Conservation (phyloP, 768 basidiomycete species). For the Lyophyllum atratum region DNA sequence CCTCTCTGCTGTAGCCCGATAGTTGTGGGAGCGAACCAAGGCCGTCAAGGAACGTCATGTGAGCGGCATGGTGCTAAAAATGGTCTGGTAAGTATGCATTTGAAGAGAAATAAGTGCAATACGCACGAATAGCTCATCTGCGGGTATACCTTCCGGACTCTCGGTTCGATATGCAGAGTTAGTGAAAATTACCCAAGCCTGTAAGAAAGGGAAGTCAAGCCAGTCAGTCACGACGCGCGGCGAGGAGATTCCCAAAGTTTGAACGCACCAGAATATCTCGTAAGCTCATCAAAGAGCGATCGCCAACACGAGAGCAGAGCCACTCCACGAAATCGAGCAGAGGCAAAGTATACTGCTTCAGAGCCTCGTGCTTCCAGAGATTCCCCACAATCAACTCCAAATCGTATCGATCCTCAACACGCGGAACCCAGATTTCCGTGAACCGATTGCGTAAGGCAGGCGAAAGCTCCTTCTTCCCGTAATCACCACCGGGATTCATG, state of each 20-base stretch:
- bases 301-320: slow-evolving; percentile 64
- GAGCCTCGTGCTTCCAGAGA: slow-evolving; percentile 60
- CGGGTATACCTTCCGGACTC: slow-evolving; percentile 32
- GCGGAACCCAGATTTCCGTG: slow-evolving; percentile 98
- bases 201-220: background rate
- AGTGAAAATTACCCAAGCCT: slow-evolving; percentile 95
- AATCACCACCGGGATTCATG: slow-evolving; percentile 99
- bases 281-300: slow-evolving; percentile 69
- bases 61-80: slow-evolving; percentile 84
- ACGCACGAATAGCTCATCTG: slow-evolving; percentile 69
- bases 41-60: slow-evolving; percentile 92
- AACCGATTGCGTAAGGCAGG: slow-evolving; percentile 96
- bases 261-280: slow-evolving; percentile 83
- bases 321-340: slow-evolving; percentile 83
- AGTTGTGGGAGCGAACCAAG: slow-evolving; percentile 78
- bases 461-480: slow-evolving; percentile 98
- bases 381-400: slow-evolving; percentile 74
- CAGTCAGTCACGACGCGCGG: background rate
- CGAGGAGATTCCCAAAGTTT: background rate
- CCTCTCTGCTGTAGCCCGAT: slow-evolving; percentile 58
- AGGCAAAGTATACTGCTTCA: slow-evolving; percentile 56
- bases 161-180: slow-evolving; percentile 53
- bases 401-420: slow-evolving; percentile 72
- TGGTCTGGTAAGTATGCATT: slow-evolving; percentile 10
- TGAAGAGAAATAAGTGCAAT: background rate